Base-by-base conservation (phyloP, 352 stramenopile genomes). In the Pythium chondricola region DNA sequence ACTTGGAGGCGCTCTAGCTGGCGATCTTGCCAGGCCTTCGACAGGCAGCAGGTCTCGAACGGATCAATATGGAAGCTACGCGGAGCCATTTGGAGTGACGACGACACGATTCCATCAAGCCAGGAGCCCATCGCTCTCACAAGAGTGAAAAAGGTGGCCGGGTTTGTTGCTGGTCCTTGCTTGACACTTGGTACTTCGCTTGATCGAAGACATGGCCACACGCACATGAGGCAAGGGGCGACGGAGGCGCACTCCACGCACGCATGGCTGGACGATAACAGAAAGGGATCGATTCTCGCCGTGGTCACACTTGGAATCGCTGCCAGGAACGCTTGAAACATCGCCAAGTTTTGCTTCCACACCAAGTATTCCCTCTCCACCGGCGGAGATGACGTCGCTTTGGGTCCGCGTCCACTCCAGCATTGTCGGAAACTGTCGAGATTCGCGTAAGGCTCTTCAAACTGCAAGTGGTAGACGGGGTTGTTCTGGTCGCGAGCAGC, bases 11-110 rank as follows among this genome's bases (percentile, higher is more conserved):
- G 1, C 9, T 21, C 37, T 10, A 41, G 36, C 3, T 52, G 16
- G 2, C 56, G 21, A 17, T 29, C 10, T 36, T 62, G 39, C 10
- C 63, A 66, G 3, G 14, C 20, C 13, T 25, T 27, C 14, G 52
- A 71, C 27, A 62, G 27, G 3, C 45, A 6, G 1, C 49, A 65
- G 4, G 52, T n/a, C 4, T 16, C 43, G 21, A 43, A 61, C 8
- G 59, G 56, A 48, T 68, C 49, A 18, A 75, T 32, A 32, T 65
- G 55, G 45, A 63, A 63, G 36, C 49, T 69, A 11, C 52, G 40
- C 5, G 52, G 46, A 21, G 58, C 53, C 3, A 30, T 42, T 14
- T 66, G 58, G 13, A 63, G 52, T 0, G 52, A 55, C 11, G 47
- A 31, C 2, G 63, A 56, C 4, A 25, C n/a, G 4, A 54, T 52